Evolutionary conservation across 2,329 filamentous ascomycete species (phyloP).

Genomic region (Penicillium paneum): DNA sequence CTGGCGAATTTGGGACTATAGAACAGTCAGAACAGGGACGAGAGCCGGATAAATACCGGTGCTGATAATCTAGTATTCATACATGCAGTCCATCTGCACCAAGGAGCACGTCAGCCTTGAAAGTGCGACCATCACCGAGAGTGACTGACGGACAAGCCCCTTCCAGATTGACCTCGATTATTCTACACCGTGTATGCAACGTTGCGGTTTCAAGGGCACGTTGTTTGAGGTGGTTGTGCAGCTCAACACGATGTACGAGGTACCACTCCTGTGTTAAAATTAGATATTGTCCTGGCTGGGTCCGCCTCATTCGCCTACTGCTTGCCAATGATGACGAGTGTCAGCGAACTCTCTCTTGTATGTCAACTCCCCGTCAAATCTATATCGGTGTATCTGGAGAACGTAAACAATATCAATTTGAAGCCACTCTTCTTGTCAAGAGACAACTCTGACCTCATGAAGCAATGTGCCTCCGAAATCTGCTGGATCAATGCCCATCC

Average conservation of each 20-base stretch:
- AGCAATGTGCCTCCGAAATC: slow-evolving; percentile 26
- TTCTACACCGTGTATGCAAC: slow-evolving; percentile 23
- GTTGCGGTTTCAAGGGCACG: slow-evolving; percentile 28
- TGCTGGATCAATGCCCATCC: slow-evolving; percentile 23
- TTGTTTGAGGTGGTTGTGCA: slow-evolving; percentile 39
- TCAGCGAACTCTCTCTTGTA: slow-evolving; percentile 16
- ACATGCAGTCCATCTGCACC: slow-evolving; percentile 30
- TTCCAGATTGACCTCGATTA: slow-evolving; percentile 17
- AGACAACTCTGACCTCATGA: slow-evolving; percentile 14
- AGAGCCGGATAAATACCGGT: neutral
- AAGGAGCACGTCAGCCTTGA: slow-evolving; percentile 22
- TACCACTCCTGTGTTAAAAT: slow-evolving; percentile 25
- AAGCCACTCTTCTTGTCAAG: neutral
- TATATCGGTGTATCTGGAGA: slow-evolving; percentile 21
- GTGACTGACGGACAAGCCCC: slow-evolving; percentile 14
- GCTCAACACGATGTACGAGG: slow-evolving; percentile 43
- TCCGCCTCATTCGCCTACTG: slow-evolving; percentile 11
- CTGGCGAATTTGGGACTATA: slow-evolving; percentile 23
- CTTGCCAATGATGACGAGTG: slow-evolving; percentile 23
- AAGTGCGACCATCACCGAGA: slow-evolving; percentile 20
- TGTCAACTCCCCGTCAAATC: slow-evolving; percentile 14
- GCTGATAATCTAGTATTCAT: neutral
- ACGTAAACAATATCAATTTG: neutral
- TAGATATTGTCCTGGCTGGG: neutral
- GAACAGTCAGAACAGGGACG: neutral